phyloP scores from a whole-genome alignment of 108 stramenopile genomes.

The Nitzschia sp. region DNA sequence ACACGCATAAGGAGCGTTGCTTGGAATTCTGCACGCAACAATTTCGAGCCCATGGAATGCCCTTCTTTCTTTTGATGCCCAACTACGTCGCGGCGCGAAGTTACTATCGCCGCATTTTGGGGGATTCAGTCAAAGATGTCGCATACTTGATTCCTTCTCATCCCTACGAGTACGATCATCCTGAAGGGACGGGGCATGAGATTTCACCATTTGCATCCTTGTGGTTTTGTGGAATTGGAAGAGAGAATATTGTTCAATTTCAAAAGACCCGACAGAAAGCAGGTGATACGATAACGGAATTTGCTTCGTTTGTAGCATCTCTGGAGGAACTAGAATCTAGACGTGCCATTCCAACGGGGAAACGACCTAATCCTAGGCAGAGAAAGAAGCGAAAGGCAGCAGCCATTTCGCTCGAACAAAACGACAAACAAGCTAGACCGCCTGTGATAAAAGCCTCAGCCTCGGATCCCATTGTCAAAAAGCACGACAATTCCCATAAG shows the following conservation, averaged over 20 bases:
- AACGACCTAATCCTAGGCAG: constrained; percentile 79
- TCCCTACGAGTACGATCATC: constrained; percentile 82
- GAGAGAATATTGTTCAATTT: neutral
- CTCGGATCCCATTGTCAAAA: neutral
- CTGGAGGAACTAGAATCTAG: constrained; percentile 50
- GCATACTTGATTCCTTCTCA: constrained; percentile 60
- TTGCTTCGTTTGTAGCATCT: constrained; percentile 30
- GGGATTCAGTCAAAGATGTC: constrained; percentile 36
- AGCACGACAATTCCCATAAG: constrained; percentile 5
- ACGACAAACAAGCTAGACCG: neutral
- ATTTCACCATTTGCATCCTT: constrained; percentile 72
- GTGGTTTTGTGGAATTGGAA: constrained; percentile 81
- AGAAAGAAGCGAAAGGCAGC: constrained; percentile 47
- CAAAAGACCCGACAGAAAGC: neutral
- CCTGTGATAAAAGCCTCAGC: neutral
- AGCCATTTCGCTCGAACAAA: neutral
- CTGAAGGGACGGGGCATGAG: constrained; percentile 83
- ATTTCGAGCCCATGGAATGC: constrained; percentile 26
- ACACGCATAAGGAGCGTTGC: constrained; percentile 82
- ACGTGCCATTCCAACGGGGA: constrained; percentile 52
- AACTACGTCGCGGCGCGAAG: constrained; percentile 79
- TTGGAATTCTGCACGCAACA: constrained; percentile 63
- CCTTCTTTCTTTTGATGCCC: constrained; percentile 87
- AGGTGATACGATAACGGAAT: neutral
- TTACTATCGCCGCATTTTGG: constrained; percentile 57